These are phyloP conservation scores for Colletotrichum sp. DNA, from an alignment of 2,329 filamentous ascomycete species.

Conservation along the genomic window DNA sequence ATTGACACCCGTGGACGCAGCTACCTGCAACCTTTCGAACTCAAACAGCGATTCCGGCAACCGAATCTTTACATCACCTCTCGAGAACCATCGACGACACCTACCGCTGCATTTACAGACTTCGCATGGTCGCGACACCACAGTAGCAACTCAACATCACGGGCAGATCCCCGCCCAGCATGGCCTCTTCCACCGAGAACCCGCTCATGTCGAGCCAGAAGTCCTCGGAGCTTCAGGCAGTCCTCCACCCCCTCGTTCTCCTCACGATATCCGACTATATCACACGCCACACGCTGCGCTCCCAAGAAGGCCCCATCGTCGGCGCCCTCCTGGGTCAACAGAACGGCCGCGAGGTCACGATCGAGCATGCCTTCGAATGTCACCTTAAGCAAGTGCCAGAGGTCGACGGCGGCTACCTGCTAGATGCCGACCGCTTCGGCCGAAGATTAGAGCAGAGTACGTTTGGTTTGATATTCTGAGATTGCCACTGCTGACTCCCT, in stretches of 20 bases:
- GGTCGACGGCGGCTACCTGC: conserved; percentile 60
- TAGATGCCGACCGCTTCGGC: conserved; percentile 76
- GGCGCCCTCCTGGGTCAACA: conserved; percentile 92
- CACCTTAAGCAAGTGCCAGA: conserved; percentile 52
- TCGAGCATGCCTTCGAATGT: conserved; percentile 93
- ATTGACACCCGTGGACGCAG: not conserved
- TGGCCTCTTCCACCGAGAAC: conserved; percentile 54
- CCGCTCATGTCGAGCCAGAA: conserved; percentile 70
- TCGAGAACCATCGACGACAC: not conserved
- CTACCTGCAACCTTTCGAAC: not conserved
- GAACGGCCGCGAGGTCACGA: conserved; percentile 86
- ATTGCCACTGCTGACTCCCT: not conserved
- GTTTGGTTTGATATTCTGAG: conserved; percentile 30
- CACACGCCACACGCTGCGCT: conserved; percentile 83
- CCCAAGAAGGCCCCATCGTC: conserved; percentile 76
- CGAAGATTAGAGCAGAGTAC: conserved; percentile 84
- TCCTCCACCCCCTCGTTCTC: conserved; percentile 91
- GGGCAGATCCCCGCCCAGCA: conserved; percentile 34
- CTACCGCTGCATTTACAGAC: not conserved
- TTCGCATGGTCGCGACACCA: not conserved
- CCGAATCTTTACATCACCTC: not conserved
- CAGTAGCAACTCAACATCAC: not conserved
- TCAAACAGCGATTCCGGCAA: not conserved
- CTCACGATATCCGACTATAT: conserved; percentile 98
- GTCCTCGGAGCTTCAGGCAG: conserved; percentile 77